Base-by-base conservation (phyloP, 2,329 filamentous ascomycete species). In the Coniochaeta hoffmannii region DNA sequence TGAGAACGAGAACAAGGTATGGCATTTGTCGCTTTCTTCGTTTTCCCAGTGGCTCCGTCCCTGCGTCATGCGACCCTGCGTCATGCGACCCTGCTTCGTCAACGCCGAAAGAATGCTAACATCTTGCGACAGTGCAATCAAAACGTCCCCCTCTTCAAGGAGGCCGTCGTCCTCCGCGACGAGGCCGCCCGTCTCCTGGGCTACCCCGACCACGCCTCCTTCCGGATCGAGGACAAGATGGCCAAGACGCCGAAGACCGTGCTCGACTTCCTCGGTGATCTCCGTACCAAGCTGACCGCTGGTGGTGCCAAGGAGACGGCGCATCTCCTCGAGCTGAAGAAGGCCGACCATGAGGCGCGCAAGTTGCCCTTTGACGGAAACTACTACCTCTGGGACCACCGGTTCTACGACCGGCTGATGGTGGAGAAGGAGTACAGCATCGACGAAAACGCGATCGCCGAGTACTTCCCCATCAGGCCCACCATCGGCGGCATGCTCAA, bases 161-260 rank as follows among this genome's bases (percentile, higher is more conserved):
- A 92, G 66, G 82, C 88, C 30, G 78, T 94, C 53, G 71, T 86
- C 11, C 81, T 93, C 26, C 85, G 90, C 10, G 88, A 93, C 62
- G 88, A 93, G 69, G 86, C 84, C 17, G 90, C 89, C 12, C 82
- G 87, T 53, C 77, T 93, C 50, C 77, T 93, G 1, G 88, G 88
- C 12, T 94, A 91, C 69, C 78, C 82, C 6, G 84, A 90, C 65
- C 88, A 93, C 66, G 89, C 89, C 17, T 80, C 85, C 50, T 86
- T 91, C 69, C 76, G 82, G 50, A 86, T 94, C 36, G 88, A 91
- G 65, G 84, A 89, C 64, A 93, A 91, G 79, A 94, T 94, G 89
- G 88, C 89, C 50, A 91, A 92, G 76, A 85, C 79, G 1, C 80
- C 87, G 1, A 78, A 83, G 65, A 87, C 81, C 0, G 89, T 94